Percentiles rank a stretch among this genome's conserved stretches.
phyloP scores from a whole-genome alignment of 345 rosid species.

The Excoecaria cochinchinensis region DNA sequence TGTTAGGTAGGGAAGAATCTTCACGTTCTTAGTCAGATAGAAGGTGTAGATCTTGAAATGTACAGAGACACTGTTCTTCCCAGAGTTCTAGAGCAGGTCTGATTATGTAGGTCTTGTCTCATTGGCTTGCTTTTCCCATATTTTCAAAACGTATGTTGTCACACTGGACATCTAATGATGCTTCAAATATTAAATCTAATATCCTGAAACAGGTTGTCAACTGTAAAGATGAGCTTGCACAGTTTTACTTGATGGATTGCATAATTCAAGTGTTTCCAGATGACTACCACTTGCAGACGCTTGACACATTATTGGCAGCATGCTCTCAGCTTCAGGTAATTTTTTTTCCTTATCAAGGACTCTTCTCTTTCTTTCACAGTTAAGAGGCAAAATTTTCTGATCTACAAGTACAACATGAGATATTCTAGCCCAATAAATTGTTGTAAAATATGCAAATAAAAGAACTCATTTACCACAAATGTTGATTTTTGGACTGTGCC shows the following conservation, averaged over 20 bases:
- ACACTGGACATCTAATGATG: not conserved
- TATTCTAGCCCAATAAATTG: not conserved
- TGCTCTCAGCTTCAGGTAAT: constrained; percentile 95
- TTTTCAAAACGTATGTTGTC: not conserved
- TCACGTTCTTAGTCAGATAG: constrained; percentile 95
- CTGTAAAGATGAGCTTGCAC: constrained; percentile 97
- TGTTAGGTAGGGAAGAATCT: constrained; percentile 96
- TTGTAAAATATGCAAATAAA: constrained; percentile 2
- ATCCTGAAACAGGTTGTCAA: constrained; percentile 66
- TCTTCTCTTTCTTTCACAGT: not conserved
- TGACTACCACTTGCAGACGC: constrained; percentile 97
- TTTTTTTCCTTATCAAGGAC: constrained; percentile 7
- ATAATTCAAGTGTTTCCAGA: constrained; percentile 98
- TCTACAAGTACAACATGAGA: not conserved
- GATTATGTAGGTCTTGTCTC: constrained; percentile 11
- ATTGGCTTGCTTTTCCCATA: not conserved
- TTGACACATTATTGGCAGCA: constrained; percentile 82
- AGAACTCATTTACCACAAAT: not conserved
- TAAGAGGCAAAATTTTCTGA: not conserved
- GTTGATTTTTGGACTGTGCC: not conserved
- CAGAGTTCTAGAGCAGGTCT: constrained; percentile 91
- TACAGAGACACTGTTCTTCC: constrained; percentile 96
- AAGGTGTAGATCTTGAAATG: constrained; percentile 88
- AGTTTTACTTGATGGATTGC: constrained; percentile 91
- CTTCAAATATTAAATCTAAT: not conserved